Conservation (phyloP, 306 rosid genomes). For the Benincasa hispida region DNA sequence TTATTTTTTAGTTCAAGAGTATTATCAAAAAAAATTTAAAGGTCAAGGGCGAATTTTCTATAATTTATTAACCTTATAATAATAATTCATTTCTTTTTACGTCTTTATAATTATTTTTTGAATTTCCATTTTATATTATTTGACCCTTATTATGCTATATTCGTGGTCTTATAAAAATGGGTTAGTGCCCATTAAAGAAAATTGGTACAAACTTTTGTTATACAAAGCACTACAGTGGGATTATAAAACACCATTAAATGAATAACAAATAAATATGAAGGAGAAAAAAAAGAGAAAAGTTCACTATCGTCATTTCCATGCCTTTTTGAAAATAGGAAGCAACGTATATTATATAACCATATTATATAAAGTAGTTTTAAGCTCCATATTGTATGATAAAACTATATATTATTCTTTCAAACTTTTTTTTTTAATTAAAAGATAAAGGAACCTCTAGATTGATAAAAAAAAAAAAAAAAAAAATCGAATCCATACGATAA, state of each 20-base stretch:
- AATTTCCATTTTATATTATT: background rate
- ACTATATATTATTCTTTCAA: background rate
- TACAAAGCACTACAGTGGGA: background rate
- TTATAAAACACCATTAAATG: background rate
- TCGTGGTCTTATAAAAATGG: background rate
- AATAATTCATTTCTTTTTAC: background rate
- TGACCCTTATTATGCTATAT: background rate
- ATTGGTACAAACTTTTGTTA: background rate
- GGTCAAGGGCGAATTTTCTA: no score
- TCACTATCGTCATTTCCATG: background rate
- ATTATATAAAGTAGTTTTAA: background rate
- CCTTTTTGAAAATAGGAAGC: background rate
- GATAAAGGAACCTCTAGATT: no score
- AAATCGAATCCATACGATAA: no score
- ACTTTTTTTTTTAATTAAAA: no score
- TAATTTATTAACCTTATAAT: no score
- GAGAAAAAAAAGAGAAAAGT: background rate
- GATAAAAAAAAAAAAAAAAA: no score
- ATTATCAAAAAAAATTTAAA: no score
- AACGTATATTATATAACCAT: background rate
- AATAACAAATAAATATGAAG: background rate
- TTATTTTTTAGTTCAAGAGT: no score
- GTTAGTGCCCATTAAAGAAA: background rate
- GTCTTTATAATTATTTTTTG: background rate
- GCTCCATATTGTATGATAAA: background rate